Base-by-base conservation (phyloP, 129 eudicot genomes). In the Silybum marianum region DNA sequence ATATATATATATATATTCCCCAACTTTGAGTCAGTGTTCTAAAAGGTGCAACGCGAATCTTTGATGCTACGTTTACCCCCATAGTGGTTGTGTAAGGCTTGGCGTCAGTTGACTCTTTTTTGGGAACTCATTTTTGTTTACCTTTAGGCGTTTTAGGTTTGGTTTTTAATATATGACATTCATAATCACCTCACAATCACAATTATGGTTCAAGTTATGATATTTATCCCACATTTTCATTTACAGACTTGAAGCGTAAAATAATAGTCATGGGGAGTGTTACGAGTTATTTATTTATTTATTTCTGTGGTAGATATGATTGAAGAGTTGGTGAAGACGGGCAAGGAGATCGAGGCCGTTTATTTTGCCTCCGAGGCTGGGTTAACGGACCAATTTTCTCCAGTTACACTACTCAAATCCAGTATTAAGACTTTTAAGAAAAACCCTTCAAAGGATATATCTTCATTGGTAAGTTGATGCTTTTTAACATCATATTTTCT, bases 341-440 rank as follows among this genome's bases (percentile, higher is more conserved):
- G 87, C 23, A 89, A 85, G 82, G 89, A 87, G 80, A 71, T 87
- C n/a, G 93, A 89, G 79, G 93, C 89, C 7, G 90, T 87, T 72
- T 86, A 87, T 82, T 89, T 89, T 82, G 82, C 88, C 23, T 72
- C 69, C 0, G 90, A 86, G 82, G 51, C 83, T 73, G 87, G 87
- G 51, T 85, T 89, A 72, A 87, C 90, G 0, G 85, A 87, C 73
- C 80, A 66, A 38, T 89, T 82, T 76, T 83, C 84, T 73, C 90
- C 93, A 34, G 84, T 82, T 44, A 39, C 85, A 3, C 72, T 89
- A 77, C 93, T 89, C 58, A 82, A 80, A 81, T 81, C 89, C 1
- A 80, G 68, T 82, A 72, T 87, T 34, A 77, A 30, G 66, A 87
- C 73, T 42, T 76, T 71, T 74, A 67, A 81, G 18, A 85, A 82